Evolutionary conservation across 2,329 filamentous ascomycete species (phyloP), one percentile per base, ranked within the genome.

Genomic region (Dendrostoma leiphaemia): DNA sequence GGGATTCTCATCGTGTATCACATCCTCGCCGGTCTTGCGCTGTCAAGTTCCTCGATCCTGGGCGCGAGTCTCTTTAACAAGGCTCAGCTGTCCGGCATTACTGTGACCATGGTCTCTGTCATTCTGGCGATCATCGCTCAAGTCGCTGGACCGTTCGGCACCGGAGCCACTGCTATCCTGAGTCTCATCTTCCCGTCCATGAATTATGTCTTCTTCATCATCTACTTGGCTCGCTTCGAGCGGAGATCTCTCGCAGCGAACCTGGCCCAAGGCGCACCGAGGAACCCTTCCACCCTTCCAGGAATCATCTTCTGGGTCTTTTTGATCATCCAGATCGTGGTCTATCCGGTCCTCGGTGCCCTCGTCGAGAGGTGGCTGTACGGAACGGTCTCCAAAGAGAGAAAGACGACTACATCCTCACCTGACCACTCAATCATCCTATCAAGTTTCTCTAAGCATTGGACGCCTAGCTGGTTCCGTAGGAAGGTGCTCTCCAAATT

Each of bases 1-100:
- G 82, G 71, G 4, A 84, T 94, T 19, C 77, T 93, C 24, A 77
- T 91, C 41, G 69, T 93, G 48, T 90, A 88, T 69, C 88, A 91
- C 62, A 72, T 96, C 40, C 73, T 95, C 3, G 75, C 81, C n/a
- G 92, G 92, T 6, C 74, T 95, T 3, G 82, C 91, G 3, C 74
- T 96, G 43, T 83, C 88, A 0, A 94, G 89, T 40, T 88, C 91
- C 67, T 90, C 91, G 2, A 83, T 96, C 51, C 79, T 96, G 37
- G 88, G 88, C 24, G 90, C 88, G 0, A 83, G 89, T 8, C 88
- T 96, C 63, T 97, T 97, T 76, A 88, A 83, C 62, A 92, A 87
- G 65, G 86, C 92, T 0, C 92, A 97, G 68, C 81, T 97, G 4
- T 94, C 89, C 54, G 92, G 93, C 26, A 93, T 95, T 59, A 84